Evolutionary conservation across 176 grass and related monocot species (phyloP).

Genomic region (Saccharum officinarum): DNA sequence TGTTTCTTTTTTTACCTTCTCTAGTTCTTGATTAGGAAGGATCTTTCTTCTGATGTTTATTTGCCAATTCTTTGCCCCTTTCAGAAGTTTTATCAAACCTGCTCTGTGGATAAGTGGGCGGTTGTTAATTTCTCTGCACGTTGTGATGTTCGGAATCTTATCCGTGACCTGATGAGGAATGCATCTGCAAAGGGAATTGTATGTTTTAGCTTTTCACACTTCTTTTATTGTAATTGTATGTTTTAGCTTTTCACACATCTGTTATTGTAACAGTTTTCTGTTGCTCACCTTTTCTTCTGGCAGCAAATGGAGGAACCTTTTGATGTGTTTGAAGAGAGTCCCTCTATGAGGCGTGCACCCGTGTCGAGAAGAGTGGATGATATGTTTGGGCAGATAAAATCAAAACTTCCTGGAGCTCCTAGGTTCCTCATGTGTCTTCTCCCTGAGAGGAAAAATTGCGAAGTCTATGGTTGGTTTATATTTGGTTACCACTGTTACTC

Average conservation of each 20-base stretch:
- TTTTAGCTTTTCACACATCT: conserved; percentile 18
- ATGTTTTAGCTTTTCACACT: too few relatives aligned
- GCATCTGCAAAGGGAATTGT: conserved; percentile 68
- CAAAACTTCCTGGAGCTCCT: conserved; percentile 64
- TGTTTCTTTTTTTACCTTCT: background rate
- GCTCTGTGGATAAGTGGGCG: conserved; percentile 55
- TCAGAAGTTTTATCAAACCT: conserved; percentile 61
- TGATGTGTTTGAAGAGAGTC: conserved; percentile 64
- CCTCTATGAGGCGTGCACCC: conserved; percentile 44
- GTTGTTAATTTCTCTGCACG: conserved; percentile 87
- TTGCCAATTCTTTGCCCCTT: conserved; percentile 7
- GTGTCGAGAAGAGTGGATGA: conserved; percentile 61
- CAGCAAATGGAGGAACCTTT: conserved; percentile 63
- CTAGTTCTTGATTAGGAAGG: background rate
- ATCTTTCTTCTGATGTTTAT: conserved; percentile 24
- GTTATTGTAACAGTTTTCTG: background rate
- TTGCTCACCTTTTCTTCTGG: conserved; percentile 9
- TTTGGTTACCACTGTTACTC: conserved; percentile 5
- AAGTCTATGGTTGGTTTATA: conserved; percentile 76
- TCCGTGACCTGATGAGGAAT: conserved; percentile 62
- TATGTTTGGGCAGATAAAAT: conserved; percentile 73
- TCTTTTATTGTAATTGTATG: too few relatives aligned
- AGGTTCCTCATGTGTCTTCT: conserved; percentile 80
- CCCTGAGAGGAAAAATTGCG: conserved; percentile 87
- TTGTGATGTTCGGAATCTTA: conserved; percentile 51